These are phyloP conservation scores for Metarhizium anisopliae DNA, from an alignment of 2,329 filamentous ascomycete genomes.

Conservation along the genomic window DNA sequence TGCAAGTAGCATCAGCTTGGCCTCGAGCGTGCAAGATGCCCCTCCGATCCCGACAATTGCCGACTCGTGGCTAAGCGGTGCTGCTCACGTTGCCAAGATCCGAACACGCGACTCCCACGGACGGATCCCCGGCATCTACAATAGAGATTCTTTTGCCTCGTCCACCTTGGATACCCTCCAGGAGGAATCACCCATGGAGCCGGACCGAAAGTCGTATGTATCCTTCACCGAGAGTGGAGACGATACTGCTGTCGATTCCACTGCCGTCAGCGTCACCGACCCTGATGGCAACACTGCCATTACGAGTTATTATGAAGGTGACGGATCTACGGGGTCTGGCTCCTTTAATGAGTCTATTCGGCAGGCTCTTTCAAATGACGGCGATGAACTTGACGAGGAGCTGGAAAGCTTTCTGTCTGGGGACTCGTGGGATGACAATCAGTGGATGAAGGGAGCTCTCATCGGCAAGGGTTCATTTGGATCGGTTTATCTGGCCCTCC, in stretches of 20 bases:
- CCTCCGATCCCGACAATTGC: constrained; percentile 94
- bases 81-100: constrained; percentile 28
- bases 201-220: constrained; percentile 93
- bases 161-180: constrained; percentile 83
- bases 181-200: constrained; percentile 80
- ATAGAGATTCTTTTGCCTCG: constrained; percentile 81
- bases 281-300: constrained; percentile 62
- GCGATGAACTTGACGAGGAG: constrained; percentile 84
- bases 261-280: constrained; percentile 65
- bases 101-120: constrained; percentile 41
- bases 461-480: constrained; percentile 97
- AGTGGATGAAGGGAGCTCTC: constrained; percentile 98
- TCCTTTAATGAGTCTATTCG: constrained; percentile 71
- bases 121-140: constrained; percentile 32
- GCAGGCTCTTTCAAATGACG: constrained; percentile 79
- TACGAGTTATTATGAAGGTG: constrained; percentile 81
- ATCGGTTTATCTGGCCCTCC: constrained; percentile 87
- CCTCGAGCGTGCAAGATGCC: constrained; percentile 85
- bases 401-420: constrained; percentile 83
- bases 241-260: constrained; percentile 39
- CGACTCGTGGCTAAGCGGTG: constrained; percentile 71
- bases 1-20: constrained; percentile 86
- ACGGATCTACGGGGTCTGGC: constrained; percentile 59
- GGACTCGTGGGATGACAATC: constrained; percentile 92
- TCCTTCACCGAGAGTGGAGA: constrained; percentile 68